These are phyloP conservation scores for Borealophlyctis nickersoniae DNA, from an alignment of 192 early-diverging fungal genomes.

Conservation along the genomic window DNA sequence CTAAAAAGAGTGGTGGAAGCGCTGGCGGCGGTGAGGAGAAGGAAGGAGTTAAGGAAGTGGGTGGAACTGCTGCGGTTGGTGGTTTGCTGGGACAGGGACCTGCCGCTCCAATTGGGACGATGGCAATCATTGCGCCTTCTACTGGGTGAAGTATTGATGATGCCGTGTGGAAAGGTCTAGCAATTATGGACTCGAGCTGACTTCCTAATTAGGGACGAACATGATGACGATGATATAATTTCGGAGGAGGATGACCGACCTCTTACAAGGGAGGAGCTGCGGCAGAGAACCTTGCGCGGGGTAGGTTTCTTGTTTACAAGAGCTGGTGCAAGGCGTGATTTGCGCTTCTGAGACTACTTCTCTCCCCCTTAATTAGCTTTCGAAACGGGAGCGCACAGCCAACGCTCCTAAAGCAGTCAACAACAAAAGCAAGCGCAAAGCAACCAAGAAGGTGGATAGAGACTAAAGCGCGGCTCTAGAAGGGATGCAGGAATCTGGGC, in stretches of 20 bases:
- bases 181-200: neutral
- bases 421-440: no score
- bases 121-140: constrained; percentile 49
- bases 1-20: constrained; percentile 38
- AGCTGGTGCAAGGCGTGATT: constrained; percentile 4
- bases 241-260: constrained; percentile 59
- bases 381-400: no score
- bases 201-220: constrained; percentile 42
- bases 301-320: constrained; percentile 30
- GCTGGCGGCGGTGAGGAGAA: constrained; percentile 22
- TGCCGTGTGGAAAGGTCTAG: no score
- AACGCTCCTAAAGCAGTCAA: no score
- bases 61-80: constrained; percentile 34
- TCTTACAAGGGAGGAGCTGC: constrained; percentile 52
- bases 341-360: no score
- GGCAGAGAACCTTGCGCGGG: constrained; percentile 47
- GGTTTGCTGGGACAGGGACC: constrained; percentile 54
- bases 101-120: constrained; percentile 37
- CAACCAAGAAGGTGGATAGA: no score
- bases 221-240: constrained; percentile 48
- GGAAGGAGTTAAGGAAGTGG: constrained; percentile 11
- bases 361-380: no score
- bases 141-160: constrained; percentile 47
- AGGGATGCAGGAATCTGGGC: no score
- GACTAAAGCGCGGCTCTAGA: no score